A percentile compares a stretch with the other conserved stretches of the same genome.
Conservation (phyloP, 2,329 filamentous ascomycete genomes). For the Hypoxylon sp. region DNA sequence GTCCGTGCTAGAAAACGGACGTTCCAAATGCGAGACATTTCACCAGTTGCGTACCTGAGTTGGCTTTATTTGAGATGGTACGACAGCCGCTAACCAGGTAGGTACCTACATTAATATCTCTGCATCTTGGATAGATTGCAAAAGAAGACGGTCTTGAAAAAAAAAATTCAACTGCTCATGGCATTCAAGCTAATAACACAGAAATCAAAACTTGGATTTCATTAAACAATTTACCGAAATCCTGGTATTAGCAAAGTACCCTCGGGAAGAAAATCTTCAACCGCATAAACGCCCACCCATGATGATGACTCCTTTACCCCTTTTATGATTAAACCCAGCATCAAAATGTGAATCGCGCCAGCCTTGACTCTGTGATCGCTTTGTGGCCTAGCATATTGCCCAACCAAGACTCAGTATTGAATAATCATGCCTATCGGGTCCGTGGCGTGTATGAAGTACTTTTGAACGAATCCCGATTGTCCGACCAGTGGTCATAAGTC, state of each 20-base stretch:
- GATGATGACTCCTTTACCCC: neutral
- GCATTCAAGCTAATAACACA: neutral
- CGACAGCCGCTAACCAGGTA: no score
- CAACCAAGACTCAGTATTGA: neutral
- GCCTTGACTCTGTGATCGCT: neutral
- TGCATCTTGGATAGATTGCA: neutral
- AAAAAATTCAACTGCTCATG: neutral
- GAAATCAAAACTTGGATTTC: neutral
- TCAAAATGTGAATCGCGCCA: neutral
- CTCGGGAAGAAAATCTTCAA: constrained; percentile 4
- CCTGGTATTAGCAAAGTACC: constrained; percentile 2
- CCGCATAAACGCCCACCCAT: constrained; percentile 8
- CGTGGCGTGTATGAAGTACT: constrained; percentile 36
- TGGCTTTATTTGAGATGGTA: no score
- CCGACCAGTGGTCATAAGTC: constrained; percentile 33
- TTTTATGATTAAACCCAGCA: constrained; percentile 1
- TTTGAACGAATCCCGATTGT: constrained; percentile 33
- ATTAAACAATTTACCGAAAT: neutral
- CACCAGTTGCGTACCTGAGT: no score
- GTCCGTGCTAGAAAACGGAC: no score
- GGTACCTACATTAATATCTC: no score
- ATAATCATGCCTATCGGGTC: constrained; percentile 26
- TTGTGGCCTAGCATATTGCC: neutral
- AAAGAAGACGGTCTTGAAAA: neutral
- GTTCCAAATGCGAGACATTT: no score